A percentile compares a stretch with the other conserved stretches of the same genome.
phyloP scores from a whole-genome alignment of 768 basidiomycete genomes.

The Chlorophyllum brunneum region DNA sequence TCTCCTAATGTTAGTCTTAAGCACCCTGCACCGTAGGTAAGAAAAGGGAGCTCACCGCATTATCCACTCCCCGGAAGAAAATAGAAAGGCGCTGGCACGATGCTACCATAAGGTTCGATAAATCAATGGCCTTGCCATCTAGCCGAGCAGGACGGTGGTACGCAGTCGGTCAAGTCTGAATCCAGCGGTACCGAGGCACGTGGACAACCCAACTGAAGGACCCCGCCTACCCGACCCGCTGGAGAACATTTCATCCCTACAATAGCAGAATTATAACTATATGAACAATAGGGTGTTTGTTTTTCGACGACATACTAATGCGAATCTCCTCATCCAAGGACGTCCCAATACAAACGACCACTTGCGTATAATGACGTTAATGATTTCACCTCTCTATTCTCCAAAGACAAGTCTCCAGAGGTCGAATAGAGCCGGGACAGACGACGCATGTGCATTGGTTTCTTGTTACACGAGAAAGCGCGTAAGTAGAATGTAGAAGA shows the following conservation, averaged over 20 bases:
- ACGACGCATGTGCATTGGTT: not conserved
- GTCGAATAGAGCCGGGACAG: not conserved
- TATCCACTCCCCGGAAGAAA: conserved; percentile 61
- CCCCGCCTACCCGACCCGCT: conserved; percentile 72
- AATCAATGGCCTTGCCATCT: conserved; percentile 67
- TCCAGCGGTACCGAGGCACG: conserved; percentile 67
- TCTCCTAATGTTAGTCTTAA: conserved; percentile 38
- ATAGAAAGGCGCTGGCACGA: conserved; percentile 66
- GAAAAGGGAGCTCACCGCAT: conserved; percentile 46
- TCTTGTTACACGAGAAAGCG: not conserved
- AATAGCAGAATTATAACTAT: not conserved
- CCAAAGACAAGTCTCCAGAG: conserved; percentile 1
- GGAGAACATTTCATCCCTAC: conserved; percentile 69
- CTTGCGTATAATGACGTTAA: conserved; percentile 74
- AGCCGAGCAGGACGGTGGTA: conserved; percentile 82
- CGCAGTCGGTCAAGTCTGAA: conserved; percentile 83
- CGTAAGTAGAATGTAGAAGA: not conserved
- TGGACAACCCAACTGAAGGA: conserved; percentile 71
- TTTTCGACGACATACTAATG: conserved; percentile 53
- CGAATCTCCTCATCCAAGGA: conserved; percentile 91
- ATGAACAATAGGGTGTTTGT: too few species aligned
- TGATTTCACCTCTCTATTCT: conserved; percentile 68
- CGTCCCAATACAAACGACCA: conserved; percentile 88
- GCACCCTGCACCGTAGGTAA: not conserved
- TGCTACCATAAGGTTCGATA: conserved; percentile 62